phyloP scores from a whole-genome alignment of 1,284 basidiomycete species.

The Boletellus deceptivus region DNA sequence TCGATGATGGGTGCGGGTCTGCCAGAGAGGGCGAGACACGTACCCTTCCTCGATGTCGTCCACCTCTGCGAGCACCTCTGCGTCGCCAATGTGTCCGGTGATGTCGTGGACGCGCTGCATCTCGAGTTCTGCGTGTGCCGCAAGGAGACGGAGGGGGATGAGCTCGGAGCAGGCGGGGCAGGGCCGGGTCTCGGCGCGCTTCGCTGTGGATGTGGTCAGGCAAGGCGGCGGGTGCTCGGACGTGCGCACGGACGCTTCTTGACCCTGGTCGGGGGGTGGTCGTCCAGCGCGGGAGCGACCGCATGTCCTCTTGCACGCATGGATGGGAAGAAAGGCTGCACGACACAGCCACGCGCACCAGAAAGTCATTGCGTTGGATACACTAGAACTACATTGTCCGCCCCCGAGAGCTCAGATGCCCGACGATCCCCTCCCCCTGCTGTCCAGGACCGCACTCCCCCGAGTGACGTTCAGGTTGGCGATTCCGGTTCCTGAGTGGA shows the following conservation, averaged over 20 bases:
- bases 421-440: slow-evolving; percentile 36
- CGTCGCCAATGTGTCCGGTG: slow-evolving; percentile 57
- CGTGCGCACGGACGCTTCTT: slow-evolving; percentile 31
- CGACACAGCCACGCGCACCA: too few species aligned
- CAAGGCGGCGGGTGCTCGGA: slow-evolving; percentile 36
- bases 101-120: slow-evolving; percentile 65
- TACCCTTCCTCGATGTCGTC: slow-evolving; percentile 49
- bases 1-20: slow-evolving; percentile 12
- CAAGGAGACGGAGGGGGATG: slow-evolving; percentile 67
- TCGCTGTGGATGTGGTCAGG: slow-evolving; percentile 58
- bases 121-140: slow-evolving; percentile 62
- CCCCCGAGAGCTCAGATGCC: slow-evolving; percentile 23
- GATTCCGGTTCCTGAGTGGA: slow-evolving; percentile 31
- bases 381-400: slow-evolving; percentile 23
- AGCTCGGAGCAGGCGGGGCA: slow-evolving; percentile 72
- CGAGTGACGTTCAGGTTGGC: slow-evolving; percentile 33
- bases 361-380: background rate
- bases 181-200: slow-evolving; percentile 66
- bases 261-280: slow-evolving; percentile 3
- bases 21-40: slow-evolving; percentile 6
- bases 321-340: too few species aligned
- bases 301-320: slow-evolving; percentile 14
- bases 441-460: slow-evolving; percentile 44
- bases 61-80: slow-evolving; percentile 40
- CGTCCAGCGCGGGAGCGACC: slow-evolving; percentile 21